Base-by-base conservation (phyloP, 768 basidiomycete genomes). In the Naganishia antarctica region DNA sequence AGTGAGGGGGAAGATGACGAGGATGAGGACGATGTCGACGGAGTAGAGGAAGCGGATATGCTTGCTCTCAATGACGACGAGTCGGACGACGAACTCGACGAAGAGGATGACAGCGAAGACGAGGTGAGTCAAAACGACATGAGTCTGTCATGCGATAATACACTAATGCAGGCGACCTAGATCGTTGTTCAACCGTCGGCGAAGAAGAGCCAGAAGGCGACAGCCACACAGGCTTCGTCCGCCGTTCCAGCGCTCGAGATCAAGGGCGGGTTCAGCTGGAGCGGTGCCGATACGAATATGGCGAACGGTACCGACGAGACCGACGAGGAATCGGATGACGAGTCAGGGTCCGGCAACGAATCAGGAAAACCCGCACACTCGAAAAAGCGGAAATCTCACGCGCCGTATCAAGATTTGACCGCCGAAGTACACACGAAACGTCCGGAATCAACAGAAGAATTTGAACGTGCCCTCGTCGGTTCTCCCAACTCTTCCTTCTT, bases 401-500 rank as follows among this genome's bases (percentile, higher is more conserved):
- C 65, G 28, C 66, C 68, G 28, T 57, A 69, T 44, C 64, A 75
- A 59, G 80, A 80, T 68, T 70, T 73, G 31, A 97, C 96, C 0
- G 88, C 86, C 26, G 88, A 94, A 65, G 86, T 97, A 81, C 90
- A 91, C 63, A 85, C 83, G 41, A 87, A 86, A 70, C 81, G 81
- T 23, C 96, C 96, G 1, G 89, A 91, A 74, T 96, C 96, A 1
- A 90, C 87, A 66, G 84, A 88, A 32, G 94, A 99, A 76, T 99
- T 97, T 70, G 96, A 99, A 77, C 85, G 96, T 13, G 79, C 90
- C 37, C 83, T 99, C 48, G 82, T 98, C 41, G 90, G 90, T 29
- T 92, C 94, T 0, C 94, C 96, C 1, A 91, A 96, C 74, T 98
- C 93, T 7, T 98, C 96, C 0, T 96, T 88, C 79, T 83, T 98